Percentiles rank a stretch among this genome's conserved stretches.
Evolutionary conservation across 129 eudicot genomes (phyloP).

Genomic region (Flaveria trinervia): DNA sequence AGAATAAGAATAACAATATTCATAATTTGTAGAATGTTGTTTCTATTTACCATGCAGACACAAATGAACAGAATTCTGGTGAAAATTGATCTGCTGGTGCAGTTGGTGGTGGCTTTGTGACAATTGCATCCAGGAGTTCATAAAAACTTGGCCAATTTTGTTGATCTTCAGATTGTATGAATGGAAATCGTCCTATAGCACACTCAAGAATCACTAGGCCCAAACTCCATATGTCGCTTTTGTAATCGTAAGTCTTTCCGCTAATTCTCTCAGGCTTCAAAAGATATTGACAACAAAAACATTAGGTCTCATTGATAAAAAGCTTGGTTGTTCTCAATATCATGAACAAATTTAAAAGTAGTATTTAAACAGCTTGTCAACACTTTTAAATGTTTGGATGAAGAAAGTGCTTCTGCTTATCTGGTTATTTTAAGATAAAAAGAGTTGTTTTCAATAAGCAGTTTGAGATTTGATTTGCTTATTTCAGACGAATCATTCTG

Average conservation of each 20-base stretch:
- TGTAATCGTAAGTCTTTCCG: slow-evolving; percentile 87
- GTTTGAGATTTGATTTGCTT: not conserved
- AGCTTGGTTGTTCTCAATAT: not conserved
- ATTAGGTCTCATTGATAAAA: slow-evolving; percentile 6
- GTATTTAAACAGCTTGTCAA: not conserved
- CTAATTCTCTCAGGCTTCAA: slow-evolving; percentile 91
- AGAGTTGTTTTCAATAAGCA: not conserved
- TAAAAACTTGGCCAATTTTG: slow-evolving; percentile 85
- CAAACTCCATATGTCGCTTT: slow-evolving; percentile 96
- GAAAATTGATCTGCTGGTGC: slow-evolving; percentile 99
- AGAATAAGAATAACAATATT: not conserved
- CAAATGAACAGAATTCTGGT: slow-evolving; percentile 94
- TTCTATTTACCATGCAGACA: slow-evolving; percentile 73
- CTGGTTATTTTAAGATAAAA: not conserved
- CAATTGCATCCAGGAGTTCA: slow-evolving; percentile 91
- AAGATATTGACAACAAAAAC: not conserved
- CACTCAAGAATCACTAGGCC: slow-evolving; percentile 95
- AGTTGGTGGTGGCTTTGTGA: slow-evolving; percentile 79
- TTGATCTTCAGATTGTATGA: slow-evolving; percentile 87
- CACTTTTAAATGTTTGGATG: not conserved
- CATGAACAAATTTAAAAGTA: slow-evolving; percentile 6
- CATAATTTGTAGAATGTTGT: not conserved
- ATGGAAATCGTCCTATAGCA: slow-evolving; percentile 96
- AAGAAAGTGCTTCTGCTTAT: slow-evolving; percentile 2
- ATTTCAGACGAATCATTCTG: not conserved